Base-by-base conservation (phyloP, 805 yeast species). In the Lipomyces chichibuensis region DNA sequence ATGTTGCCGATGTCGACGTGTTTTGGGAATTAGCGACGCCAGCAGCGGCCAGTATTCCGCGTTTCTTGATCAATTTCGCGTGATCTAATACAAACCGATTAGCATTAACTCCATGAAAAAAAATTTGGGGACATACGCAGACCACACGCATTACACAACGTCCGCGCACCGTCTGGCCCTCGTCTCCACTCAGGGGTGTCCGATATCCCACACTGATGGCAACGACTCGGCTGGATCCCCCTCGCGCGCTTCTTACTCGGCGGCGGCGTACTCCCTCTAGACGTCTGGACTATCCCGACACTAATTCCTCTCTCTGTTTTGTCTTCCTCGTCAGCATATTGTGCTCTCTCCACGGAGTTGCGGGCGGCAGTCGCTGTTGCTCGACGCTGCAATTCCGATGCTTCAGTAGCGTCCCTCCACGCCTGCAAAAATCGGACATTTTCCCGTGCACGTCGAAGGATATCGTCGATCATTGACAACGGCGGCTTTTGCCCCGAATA, bases 121-220 rank as follows among this genome's bases (percentile, higher is more conserved):
- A 51, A 29, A 2, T 52, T 33, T 29, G 23, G 14, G 17, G 43
- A 61, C 70, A 32, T 58, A 67, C 71, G 73, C 53, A 90, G 78
- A 0, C 96, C 96, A 76, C 96, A 90, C 0, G 95, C 95, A 75
- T 90, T 91, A 78, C 96, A 90, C 60, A 90, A 77, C 0, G 92
- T 88, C 52, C 92, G 80, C 14, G 86, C 85, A 2, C 95, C 96
- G 63, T 84, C 84, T 1, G 96, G 95, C 0, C 95, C 95, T 57
- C 88, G 83, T 63, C 96, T 79, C 96, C 96, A 90, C 76, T 90
- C 95, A 0, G 95, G 95, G 0, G 96, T 89, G 57, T 84, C 85
- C 7, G 71, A 56, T 17, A 69, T 69, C 13, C 70, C 69, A 33
- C 72, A 69, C 55, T 67, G 69, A 14, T 58, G 71, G 33, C 72